A percentile compares a stretch with the other conserved stretches of the same genome.
Evolutionary conservation across 805 yeast genomes (phyloP).

Genomic region (Ogataea henricii): DNA sequence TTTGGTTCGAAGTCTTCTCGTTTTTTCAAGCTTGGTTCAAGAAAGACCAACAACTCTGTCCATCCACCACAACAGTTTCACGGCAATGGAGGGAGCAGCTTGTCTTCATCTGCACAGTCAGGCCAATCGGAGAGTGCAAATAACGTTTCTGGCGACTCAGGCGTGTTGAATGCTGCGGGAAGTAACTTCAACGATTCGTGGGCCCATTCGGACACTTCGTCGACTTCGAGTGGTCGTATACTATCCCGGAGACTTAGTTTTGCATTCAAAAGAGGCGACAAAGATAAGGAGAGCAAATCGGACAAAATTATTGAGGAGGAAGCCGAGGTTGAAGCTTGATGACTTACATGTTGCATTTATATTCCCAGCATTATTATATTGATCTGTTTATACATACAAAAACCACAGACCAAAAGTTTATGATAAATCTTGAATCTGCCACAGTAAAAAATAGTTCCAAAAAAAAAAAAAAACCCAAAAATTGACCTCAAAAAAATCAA

Average conservation of each 20-base stretch:
- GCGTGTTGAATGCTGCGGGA: not conserved
- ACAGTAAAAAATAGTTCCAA: too few species aligned
- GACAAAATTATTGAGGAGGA: slow-evolving; percentile 24
- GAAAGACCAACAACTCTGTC: slow-evolving; percentile 23
- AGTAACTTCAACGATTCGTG: slow-evolving; percentile 4
- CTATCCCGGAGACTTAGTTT: slow-evolving; percentile 34
- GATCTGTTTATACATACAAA: not conserved
- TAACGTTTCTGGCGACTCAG: slow-evolving; percentile 6
- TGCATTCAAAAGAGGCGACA: slow-evolving; percentile 35
- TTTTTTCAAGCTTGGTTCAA: slow-evolving; percentile 34
- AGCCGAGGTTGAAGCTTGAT: slow-evolving; percentile 11
- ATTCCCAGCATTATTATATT: not conserved
- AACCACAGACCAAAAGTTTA: too few species aligned
- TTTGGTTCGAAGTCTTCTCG: slow-evolving; percentile 35
- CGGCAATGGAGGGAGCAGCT: not conserved
- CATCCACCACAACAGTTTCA: slow-evolving; percentile 4
- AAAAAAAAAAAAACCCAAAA: too few species aligned
- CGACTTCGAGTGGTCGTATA: slow-evolving; percentile 16
- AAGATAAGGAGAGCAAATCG: slow-evolving; percentile 25
- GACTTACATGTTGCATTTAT: not conserved
- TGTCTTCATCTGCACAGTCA: slow-evolving; percentile 1
- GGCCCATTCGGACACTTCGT: slow-evolving; percentile 9
- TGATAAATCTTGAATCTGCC: too few species aligned
- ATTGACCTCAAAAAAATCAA: too few species aligned
- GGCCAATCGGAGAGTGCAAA: not conserved